Conservation (phyloP, 441 rosid genomes). For the Arabidopsis hybrid region DNA sequence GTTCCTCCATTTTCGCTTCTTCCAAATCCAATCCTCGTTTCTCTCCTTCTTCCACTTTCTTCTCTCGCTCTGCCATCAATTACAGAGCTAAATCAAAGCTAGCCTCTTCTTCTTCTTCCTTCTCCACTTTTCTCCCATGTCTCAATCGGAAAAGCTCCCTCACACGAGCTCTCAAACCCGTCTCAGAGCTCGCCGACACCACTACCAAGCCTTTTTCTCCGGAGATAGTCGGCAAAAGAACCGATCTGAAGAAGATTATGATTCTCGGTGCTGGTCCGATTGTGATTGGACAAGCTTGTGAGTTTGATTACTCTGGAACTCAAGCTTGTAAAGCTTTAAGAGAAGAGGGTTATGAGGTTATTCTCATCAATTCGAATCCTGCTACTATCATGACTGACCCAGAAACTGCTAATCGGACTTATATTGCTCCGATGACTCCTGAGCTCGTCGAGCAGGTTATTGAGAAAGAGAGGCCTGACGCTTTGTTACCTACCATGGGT, state of each 20-base stretch:
- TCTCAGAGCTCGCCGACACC: slow-evolving; percentile 27
- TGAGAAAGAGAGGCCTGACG: slow-evolving; percentile 86
- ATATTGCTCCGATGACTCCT: slow-evolving; percentile 88
- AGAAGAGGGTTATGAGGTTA: slow-evolving; percentile 87
- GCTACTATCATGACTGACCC: slow-evolving; percentile 99
- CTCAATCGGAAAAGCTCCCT: slow-evolving; percentile 39
- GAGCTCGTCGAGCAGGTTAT: slow-evolving; percentile 88
- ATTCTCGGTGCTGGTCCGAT: slow-evolving; percentile 97
- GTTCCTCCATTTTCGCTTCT: slow-evolving; percentile 38
- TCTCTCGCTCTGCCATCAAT: slow-evolving; percentile 42
- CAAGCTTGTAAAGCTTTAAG: slow-evolving; percentile 92
- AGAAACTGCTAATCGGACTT: slow-evolving; percentile 84
- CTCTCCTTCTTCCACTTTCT: slow-evolving; percentile 31
- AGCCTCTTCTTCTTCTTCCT: slow-evolving; percentile 3
- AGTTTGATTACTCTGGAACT: slow-evolving; percentile 96
- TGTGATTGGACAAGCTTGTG: slow-evolving; percentile 96
- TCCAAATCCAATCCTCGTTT: slow-evolving; percentile 36
- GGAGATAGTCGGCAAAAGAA: slow-evolving; percentile 55
- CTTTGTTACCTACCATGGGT: slow-evolving; percentile 93
- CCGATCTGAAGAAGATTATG: slow-evolving; percentile 87
- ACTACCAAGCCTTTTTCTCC: slow-evolving; percentile 23
- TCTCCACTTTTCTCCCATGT: slow-evolving; percentile 46
- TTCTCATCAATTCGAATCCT: slow-evolving; percentile 86
- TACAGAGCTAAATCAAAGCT: slow-evolving; percentile 19
- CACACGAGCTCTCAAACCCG: slow-evolving; percentile 38